Conservation (phyloP, 768 basidiomycete species). For the Mycena haematopus region DNA sequence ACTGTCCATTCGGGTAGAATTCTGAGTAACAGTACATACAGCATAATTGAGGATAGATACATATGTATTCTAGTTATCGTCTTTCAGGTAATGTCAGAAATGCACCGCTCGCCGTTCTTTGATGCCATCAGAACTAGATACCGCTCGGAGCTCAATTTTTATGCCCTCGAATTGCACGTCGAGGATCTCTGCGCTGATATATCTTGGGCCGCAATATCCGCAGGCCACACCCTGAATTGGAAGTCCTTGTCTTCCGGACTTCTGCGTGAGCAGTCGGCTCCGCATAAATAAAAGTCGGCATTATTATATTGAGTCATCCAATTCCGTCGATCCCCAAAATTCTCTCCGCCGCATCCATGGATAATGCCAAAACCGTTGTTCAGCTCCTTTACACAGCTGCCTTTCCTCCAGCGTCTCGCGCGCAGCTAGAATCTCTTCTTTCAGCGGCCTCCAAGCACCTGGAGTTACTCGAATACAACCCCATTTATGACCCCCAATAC, state of each 20-base stretch:
- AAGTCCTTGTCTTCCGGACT: not conserved
- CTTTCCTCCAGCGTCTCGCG: constrained; percentile 13
- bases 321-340: not conserved
- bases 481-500: constrained; percentile 16
- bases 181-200: no score
- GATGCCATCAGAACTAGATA: no score
- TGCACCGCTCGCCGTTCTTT: no score
- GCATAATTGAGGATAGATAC: no score
- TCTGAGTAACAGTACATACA: no score
- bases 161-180: not conserved
- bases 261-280: not conserved
- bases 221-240: no score
- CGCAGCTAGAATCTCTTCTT: constrained; percentile 16
- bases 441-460: not conserved
- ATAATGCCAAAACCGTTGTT: constrained; percentile 12
- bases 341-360: constrained; percentile 1
- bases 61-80: no score
- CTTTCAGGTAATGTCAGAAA: no score
- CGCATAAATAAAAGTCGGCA: not conserved
- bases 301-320: no score
- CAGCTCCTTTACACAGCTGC: constrained; percentile 25
- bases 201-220: not conserved
- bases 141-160: no score
- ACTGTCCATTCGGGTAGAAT: no score
- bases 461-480: constrained; percentile 11